These are phyloP conservation scores for Zoysia pacifica DNA, from an alignment of 176 grass and related monocot species.

Conservation along the genomic window DNA sequence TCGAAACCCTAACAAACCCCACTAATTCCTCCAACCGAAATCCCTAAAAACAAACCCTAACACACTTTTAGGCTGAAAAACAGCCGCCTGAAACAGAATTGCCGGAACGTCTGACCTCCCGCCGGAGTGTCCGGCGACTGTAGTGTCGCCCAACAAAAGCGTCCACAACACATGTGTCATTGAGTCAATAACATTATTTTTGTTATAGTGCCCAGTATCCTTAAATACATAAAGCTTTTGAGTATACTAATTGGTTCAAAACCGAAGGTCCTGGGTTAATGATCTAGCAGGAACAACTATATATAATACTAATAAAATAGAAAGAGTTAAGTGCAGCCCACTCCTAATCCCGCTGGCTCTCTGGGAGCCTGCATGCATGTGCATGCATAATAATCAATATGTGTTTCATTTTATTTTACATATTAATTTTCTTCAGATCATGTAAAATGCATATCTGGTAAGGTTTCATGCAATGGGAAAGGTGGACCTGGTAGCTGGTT, in stretches of 20 bases:
- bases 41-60: too few species aligned
- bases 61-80: too few species aligned
- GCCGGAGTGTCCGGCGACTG: too few species aligned
- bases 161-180: constrained; percentile 16
- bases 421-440: constrained; percentile 70
- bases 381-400: background rate
- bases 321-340: background rate
- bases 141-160: too few species aligned
- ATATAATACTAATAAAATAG: background rate
- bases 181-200: constrained; percentile 20
- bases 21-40: too few species aligned
- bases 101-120: too few species aligned
- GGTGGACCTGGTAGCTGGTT: constrained; percentile 60
- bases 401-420: background rate
- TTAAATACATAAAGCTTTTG: background rate
- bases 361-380: background rate
- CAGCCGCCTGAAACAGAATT: too few species aligned
- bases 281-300: background rate
- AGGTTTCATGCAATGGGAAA: constrained; percentile 37
- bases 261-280: background rate
- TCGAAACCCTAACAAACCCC: too few species aligned
- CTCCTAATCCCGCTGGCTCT: background rate
- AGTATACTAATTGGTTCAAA: background rate
- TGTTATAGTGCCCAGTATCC: background rate
- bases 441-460: constrained; percentile 65